A percentile compares a stretch with the other conserved stretches of the same genome.
Conservation (phyloP, 148 eudicot genomes). For the Gaultheria prostrata region DNA sequence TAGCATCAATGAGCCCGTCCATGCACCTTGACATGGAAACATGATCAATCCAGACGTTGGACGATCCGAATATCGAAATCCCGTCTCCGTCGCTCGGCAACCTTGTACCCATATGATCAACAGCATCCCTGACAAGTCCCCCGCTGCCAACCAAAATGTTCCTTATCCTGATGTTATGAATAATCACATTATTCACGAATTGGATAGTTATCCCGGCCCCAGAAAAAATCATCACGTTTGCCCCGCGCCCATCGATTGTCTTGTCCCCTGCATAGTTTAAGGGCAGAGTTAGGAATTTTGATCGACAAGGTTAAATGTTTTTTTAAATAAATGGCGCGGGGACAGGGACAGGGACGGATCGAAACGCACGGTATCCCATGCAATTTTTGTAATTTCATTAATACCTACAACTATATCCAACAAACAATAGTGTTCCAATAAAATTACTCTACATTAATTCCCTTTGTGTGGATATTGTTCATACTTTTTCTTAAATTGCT, state of each 20-base stretch:
- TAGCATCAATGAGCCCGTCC: slow-evolving; percentile 45
- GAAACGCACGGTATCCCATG: too few relatives aligned
- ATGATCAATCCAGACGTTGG: slow-evolving; percentile 44
- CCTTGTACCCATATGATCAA: slow-evolving; percentile 30
- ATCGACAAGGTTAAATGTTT: not conserved
- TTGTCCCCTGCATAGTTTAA: slow-evolving; percentile 23
- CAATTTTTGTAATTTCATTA: too few relatives aligned
- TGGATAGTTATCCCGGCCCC: slow-evolving; percentile 40
- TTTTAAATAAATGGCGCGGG: not conserved
- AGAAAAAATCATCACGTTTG: slow-evolving; percentile 24
- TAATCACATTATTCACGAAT: slow-evolving; percentile 33
- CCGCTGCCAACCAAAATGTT: slow-evolving; percentile 24
- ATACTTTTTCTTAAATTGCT: too few relatives aligned
- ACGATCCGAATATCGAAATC: slow-evolving; percentile 25
- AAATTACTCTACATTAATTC: too few relatives aligned
- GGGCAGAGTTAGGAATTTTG: too few relatives aligned
- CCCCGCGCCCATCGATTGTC: slow-evolving; percentile 52
- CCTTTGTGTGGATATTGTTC: too few relatives aligned
- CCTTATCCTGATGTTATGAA: slow-evolving; percentile 33
- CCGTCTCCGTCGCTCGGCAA: slow-evolving; percentile 39
- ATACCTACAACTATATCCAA: too few relatives aligned
- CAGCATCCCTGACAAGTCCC: slow-evolving; percentile 29
- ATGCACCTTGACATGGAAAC: slow-evolving; percentile 27
- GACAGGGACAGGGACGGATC: too few relatives aligned
- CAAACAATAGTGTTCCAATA: too few relatives aligned